Evolutionary conservation across 2,329 filamentous ascomycete genomes (phyloP), one percentile per base, ranked within the genome.

Genomic region (Onygenales sp.): DNA sequence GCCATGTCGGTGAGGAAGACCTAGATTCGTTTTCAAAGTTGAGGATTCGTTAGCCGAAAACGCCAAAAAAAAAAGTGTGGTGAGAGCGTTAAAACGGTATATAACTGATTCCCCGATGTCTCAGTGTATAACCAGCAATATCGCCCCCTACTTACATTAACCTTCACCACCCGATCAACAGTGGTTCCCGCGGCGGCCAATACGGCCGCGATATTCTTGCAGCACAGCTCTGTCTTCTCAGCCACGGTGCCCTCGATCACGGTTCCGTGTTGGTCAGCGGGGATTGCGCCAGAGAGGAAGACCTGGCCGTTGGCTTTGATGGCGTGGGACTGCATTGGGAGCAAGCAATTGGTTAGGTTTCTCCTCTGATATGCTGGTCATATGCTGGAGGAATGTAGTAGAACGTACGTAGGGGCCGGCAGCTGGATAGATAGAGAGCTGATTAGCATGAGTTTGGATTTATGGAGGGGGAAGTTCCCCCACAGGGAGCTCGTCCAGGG

Each of bases 1-100:
- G 79, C 81, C 92, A 97, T 97, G 72, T 94, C 87, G 50, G 86
- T 85, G 57, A 97, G 75, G 79, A 96, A 97, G 67, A 95, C 86
- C 72, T 74, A 42, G 33, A 39, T 27, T 35, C 3, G 36, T 9
- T 11, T 44, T 38, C 41, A 36, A 17, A 17, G 5, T 39, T 45
- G 38, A 38, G 5, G 8, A 14, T 39, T 3, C 9, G 36, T 39
- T 9, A 10, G 9, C 13, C 13, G 35, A 38, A 39, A 39, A 39
- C 9, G 13, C 36, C 3, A 10, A 39, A 45, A 9, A 52, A 38
- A 43, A 39, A 17, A 50, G 38, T 32, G 39, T 21, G 11, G 11
- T 9, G 9, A 33, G 1, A 9, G 31, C 5, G 21, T 44, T 6
- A 5, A 35, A 45, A 9, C 3, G 11, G 44, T 46, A 10, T 48